Base-by-base conservation (phyloP, 352 stramenopile genomes). In the Phytophthora europaea region DNA sequence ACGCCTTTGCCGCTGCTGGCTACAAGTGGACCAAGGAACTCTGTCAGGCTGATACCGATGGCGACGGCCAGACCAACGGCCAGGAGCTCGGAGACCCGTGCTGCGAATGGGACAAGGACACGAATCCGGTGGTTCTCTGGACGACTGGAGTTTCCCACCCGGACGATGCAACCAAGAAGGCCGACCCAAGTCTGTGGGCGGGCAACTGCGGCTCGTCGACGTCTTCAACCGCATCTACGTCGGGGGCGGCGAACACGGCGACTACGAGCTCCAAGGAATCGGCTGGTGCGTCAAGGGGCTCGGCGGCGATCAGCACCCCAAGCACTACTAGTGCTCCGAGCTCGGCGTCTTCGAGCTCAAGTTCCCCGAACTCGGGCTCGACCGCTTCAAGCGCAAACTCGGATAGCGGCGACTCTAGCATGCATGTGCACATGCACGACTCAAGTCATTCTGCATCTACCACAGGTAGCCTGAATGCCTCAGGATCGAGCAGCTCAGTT, bases 11-110 rank as follows among this genome's bases (percentile, higher is more conserved):
- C 20, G 36, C 22, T 15, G 55, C 50, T 28, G 64, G 56, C 4
- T 16, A 65, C n/a, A 65, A 71, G 60, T 77, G 70, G 70, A 77
- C 66, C 54, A 55, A 51, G n/a, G 65, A 47, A 8, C 45, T 77
- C 40, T 77, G 70, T 33, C 13, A 79, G 26, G 55, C 60, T 4
- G 72, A 79, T 28, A 63, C 73, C 26, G 89, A 96, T 48, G 82
- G 84, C 20, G 88, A 96, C 63, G 89, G 89, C 9, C 75, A 84
- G 26, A 94, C 87, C 13, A 96, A 96, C 72, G 89, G 89, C 53
- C 67, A 93, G 63, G 88, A 95, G 66, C 81, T 94, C 13, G 88
- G 88, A 10, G 88, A 95, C 60, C 87, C 87, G 58, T 85, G 83
- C 75, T 96, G 89, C 71, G 65, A 75, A 45, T 71, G 64, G 64